Base-by-base conservation (phyloP, 208 protist genomes). In the Leishmania martiniquensis region DNA sequence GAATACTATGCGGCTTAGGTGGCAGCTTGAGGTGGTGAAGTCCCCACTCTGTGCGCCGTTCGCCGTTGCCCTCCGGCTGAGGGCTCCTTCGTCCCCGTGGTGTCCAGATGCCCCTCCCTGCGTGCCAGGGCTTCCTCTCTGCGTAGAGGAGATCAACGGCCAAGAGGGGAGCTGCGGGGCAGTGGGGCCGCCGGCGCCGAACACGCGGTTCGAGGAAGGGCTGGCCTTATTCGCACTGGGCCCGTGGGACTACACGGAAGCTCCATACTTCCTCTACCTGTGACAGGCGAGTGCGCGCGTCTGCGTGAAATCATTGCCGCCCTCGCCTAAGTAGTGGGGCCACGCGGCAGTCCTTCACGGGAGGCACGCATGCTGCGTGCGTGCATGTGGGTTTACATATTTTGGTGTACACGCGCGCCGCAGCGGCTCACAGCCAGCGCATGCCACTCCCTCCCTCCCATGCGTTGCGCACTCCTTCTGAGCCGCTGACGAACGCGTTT, bases 261-360 rank as follows among this genome's bases (percentile, higher is more conserved):
- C 80, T 29, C 87, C 85, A 39, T 78, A 81, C 45, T 94, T 92
- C 75, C 15, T 92, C 17, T 87, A 85, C 69, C 49, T 79, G 17
- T 89, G 74, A 90, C 22, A 42, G 44, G 37, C 20, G 42, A 34
- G 29, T 29, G 69, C n/a, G 42, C 17, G 22, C n/a, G 3, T 9
- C 39, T n/a, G 7, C 44, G 62, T 13, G 37, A 47, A 17, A 25
- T 32, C 44, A 17, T 47, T 25, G 39, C n/a, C n/a, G n/a, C n/a
- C n/a, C n/a, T n/a, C n/a, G n/a, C n/a, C n/a, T n/a, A n/a, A n/a
- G n/a, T n/a, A n/a, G n/a, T n/a, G n/a, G n/a, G n/a, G n/a, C n/a
- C n/a, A n/a, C n/a, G n/a, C n/a, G n/a, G n/a, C n/a, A n/a, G n/a
- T n/a, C n/a, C n/a, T n/a, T n/a, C n/a, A n/a, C n/a, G n/a, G n/a